These are phyloP conservation scores for Bipolaris oryzae DNA, from an alignment of 2,329 filamentous ascomycete genomes.

Conservation along the genomic window DNA sequence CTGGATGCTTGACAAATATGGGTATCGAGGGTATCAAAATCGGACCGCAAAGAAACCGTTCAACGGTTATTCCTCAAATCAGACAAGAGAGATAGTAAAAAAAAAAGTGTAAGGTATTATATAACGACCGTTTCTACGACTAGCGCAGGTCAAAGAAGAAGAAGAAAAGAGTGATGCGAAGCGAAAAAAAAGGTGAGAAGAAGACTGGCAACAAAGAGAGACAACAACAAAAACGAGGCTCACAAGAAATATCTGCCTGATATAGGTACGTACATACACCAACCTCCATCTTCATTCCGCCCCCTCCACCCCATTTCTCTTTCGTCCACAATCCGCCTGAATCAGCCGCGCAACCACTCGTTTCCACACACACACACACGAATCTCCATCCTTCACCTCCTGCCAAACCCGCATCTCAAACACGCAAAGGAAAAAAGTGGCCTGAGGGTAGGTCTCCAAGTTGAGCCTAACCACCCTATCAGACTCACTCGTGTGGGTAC, in stretches of 20 bases:
- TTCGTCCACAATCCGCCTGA: not conserved
- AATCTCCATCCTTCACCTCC: not conserved
- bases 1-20: not conserved
- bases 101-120: slow-evolving; percentile 22
- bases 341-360: slow-evolving; percentile 3
- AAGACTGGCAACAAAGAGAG: not conserved
- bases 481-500: slow-evolving; percentile 18
- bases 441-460: slow-evolving; percentile 11
- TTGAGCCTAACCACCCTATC: slow-evolving; percentile 21
- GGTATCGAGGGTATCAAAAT: slow-evolving; percentile 5
- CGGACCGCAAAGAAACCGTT: slow-evolving; percentile 22
- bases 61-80: slow-evolving; percentile 25
- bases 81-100: not conserved
- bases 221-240: not conserved
- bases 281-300: not conserved
- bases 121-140: slow-evolving; percentile 37
- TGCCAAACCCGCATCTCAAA: slow-evolving; percentile 6
- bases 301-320: not conserved
- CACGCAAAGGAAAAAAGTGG: slow-evolving; percentile 5
- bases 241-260: slow-evolving; percentile 5
- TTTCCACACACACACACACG: slow-evolving; percentile 5
- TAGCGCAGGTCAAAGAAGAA: slow-evolving; percentile 16
- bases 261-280: not conserved
- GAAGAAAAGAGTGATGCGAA: slow-evolving; percentile 23
- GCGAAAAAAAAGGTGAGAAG: slow-evolving; percentile 11